Evolutionary conservation across 176 grass and related monocot genomes (phyloP), one percentile per base, ranked within the genome.

Genomic region (Bonia amplexicaulis): DNA sequence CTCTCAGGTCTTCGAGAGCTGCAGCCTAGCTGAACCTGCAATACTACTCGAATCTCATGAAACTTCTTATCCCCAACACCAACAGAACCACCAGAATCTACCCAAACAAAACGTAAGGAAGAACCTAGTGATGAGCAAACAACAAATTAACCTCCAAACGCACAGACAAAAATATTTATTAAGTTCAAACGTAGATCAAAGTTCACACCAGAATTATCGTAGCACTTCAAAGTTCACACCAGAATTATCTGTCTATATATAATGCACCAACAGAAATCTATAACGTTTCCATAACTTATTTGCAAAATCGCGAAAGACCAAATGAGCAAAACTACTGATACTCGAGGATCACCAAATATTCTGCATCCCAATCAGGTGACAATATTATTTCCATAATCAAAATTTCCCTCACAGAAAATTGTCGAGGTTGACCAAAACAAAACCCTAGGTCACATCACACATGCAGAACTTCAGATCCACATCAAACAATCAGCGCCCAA

Each of bases 381-480:
- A 27, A 13, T 33, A 17, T 3, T 33, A 8, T 65, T 31, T 65
- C 62, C 62, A 65, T 15, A 65, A 65, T 17, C 14, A 17, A 31
- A 59, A 20, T 49, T 19, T 47, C 65, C 12, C 19, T 27, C 51
- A 12, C 25, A 1, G n/a, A 37, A 26, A 49, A 58, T 10, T 20
- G 33, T 31, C 51, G 41, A 13, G 0, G 27, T 42, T 19, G 9
- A 87, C 51, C 54, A 54, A 16, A 68, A 77, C 86, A 54, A 16
- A 68, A 77, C 82, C 60, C 31, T 74, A 61, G 58, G 51, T 41
- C 35, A 13, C 51, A 68, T 53, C 74, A 16, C 25, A 60, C 40
- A 31, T 58, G 47, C 48, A 57, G 19, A 44, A 74, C 9, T 69
- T 84, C 80, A 84, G 85, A 91, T 90, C 84, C 42, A 62, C 44